phyloP scores from a whole-genome alignment of 257 asterid species.

The Galeopsis tetrahit region DNA sequence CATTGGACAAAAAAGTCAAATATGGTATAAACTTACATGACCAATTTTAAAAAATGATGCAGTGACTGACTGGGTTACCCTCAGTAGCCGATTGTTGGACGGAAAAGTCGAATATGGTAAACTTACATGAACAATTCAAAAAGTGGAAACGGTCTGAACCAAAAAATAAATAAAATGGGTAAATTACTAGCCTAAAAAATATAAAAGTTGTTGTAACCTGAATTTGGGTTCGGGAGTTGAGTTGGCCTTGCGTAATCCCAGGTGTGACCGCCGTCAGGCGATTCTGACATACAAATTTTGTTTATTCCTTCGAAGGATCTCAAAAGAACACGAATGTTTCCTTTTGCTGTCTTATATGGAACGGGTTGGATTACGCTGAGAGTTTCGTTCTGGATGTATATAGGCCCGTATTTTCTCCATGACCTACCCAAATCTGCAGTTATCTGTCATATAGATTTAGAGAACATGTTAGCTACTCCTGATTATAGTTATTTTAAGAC shows the following conservation, averaged over 20 bases:
- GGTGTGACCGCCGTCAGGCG: conserved; percentile 78
- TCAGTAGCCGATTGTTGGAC: too few relatives aligned
- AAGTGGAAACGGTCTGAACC: too few relatives aligned
- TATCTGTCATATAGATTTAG: conserved; percentile 50
- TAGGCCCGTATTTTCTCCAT: conserved; percentile 93
- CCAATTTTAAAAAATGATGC: too few relatives aligned
- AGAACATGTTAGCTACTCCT: conserved; percentile 1
- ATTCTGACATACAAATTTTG: conserved; percentile 84
- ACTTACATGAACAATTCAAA: too few relatives aligned
- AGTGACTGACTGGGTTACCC: too few relatives aligned
- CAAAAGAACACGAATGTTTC: conserved; percentile 73
- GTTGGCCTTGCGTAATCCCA: conserved; percentile 88
- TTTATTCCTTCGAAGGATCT: conserved; percentile 70
- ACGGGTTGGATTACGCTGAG: conserved; percentile 96
- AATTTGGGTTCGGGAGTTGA: conserved; percentile 87
- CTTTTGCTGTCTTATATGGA: conserved; percentile 79
- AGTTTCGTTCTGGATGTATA: conserved; percentile 56
- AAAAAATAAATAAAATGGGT: too few relatives aligned
- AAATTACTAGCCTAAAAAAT: too few relatives aligned
- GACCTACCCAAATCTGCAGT: conserved; percentile 77
- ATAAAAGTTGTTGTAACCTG: conserved; percentile 51
- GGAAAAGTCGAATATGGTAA: too few relatives aligned
- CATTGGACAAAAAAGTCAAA: too few relatives aligned
- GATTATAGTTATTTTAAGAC: conserved; percentile 1
- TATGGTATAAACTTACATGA: too few relatives aligned